A percentile compares a stretch with the other conserved stretches of the same genome.
Conservation (phyloP, 139 green algal genomes). For the Picochlorum sp. region DNA sequence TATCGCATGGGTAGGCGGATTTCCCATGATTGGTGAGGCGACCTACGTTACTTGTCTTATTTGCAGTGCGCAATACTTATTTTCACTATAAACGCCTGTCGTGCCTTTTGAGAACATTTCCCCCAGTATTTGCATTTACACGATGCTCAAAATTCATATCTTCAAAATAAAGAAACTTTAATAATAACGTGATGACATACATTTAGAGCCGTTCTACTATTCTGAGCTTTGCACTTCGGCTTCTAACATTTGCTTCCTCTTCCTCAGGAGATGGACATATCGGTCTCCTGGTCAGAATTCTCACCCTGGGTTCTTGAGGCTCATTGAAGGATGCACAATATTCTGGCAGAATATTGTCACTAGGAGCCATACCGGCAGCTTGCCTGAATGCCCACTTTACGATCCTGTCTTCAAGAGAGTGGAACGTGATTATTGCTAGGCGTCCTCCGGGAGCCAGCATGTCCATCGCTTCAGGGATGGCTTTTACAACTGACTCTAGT, state of each 20-base stretch:
- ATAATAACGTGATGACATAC: too few relatives aligned
- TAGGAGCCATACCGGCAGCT: conserved; percentile 33
- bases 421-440: conserved; percentile 88
- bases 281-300: conserved; percentile 22
- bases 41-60: too few relatives aligned
- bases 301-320: neutral
- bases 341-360: conserved; percentile 3
- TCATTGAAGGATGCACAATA: conserved; percentile 16
- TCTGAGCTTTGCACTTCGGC: conserved; percentile 80
- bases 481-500: conserved; percentile 46
- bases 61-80: too few relatives aligned
- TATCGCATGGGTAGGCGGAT: too few relatives aligned
- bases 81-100: too few relatives aligned
- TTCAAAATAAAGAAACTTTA: too few relatives aligned
- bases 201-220: conserved; percentile 62
- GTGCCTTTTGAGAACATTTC: too few relatives aligned
- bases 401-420: conserved; percentile 86
- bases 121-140: too few relatives aligned
- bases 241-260: conserved; percentile 49
- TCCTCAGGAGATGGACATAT: conserved; percentile 37
- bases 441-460: conserved; percentile 55
- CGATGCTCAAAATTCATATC: too few relatives aligned
- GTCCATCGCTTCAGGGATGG: conserved; percentile 40
- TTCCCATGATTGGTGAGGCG: too few relatives aligned
- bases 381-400: conserved; percentile 79